These are phyloP conservation scores for Ophiostoma pallidulum DNA, from an alignment of 2,329 filamentous ascomycete genomes.

Conservation along the genomic window DNA sequence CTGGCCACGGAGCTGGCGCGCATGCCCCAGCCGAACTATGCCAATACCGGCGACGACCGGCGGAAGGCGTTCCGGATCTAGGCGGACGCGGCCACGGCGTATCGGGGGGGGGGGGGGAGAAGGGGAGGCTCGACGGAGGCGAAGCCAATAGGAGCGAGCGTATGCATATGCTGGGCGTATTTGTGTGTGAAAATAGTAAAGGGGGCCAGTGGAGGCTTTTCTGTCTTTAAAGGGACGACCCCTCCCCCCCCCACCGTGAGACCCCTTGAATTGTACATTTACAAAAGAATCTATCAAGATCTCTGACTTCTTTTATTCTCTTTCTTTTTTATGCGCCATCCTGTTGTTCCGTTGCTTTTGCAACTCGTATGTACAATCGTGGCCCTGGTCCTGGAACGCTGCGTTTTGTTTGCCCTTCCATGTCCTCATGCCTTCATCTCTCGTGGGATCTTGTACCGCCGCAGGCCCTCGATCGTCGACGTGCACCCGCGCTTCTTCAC, in stretches of 20 bases:
- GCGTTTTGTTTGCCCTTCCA: neutral
- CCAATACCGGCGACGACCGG: neutral
- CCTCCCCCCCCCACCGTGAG: no score
- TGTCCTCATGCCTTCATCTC: constrained; percentile 18
- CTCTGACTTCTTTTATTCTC: no score
- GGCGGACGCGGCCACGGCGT: neutral
- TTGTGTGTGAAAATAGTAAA: no score
- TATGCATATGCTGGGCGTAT: no score
- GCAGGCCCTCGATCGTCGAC: constrained; percentile 34
- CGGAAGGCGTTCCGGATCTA: neutral
- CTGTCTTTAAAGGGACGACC: no score
- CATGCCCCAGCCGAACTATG: constrained; percentile 1
- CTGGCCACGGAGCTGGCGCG: constrained; percentile 36
- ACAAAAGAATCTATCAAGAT: no score
- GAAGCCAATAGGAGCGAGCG: no score
- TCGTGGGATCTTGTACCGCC: constrained; percentile 40
- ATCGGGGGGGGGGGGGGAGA: neutral
- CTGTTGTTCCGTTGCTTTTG: no score
- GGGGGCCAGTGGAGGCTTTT: no score
- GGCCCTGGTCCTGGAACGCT: no score
- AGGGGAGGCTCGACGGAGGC: no score
- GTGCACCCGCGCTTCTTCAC: constrained; percentile 46
- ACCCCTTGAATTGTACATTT: no score
- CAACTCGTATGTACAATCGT: neutral
- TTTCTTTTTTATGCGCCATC: neutral